These are phyloP conservation scores for Trichoderma guizhouense DNA, from an alignment of 2,329 filamentous ascomycete genomes.

Conservation along the genomic window DNA sequence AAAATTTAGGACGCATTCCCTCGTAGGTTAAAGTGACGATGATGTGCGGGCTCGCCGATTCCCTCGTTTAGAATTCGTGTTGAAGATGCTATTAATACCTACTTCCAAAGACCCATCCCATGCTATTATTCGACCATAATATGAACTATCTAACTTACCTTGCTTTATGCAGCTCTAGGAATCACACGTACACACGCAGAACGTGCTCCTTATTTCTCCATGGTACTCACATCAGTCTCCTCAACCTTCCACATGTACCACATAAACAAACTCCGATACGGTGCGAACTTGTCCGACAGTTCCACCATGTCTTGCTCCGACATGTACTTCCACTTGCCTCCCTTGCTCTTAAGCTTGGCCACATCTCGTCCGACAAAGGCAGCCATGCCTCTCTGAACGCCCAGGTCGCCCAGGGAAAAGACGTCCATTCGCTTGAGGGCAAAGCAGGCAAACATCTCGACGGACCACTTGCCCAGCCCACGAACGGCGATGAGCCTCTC, in stretches of 20 bases:
- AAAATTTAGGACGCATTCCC: background rate
- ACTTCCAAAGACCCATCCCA: background rate
- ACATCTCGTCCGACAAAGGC: constrained; percentile 81
- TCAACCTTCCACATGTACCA: constrained; percentile 96
- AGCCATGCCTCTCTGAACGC: constrained; percentile 93
- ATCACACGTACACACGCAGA: background rate
- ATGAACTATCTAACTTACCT: background rate
- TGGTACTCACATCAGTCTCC: constrained; percentile 67
- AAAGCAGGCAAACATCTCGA: constrained; percentile 98
- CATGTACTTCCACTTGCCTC: constrained; percentile 98
- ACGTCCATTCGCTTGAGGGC: constrained; percentile 93
- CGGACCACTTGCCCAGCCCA: constrained; percentile 84
- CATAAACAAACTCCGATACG: constrained; percentile 92
- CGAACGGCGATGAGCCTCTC: constrained; percentile 79
- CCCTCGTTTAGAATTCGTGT: background rate
- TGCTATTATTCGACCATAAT: background rate
- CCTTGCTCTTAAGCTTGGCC: constrained; percentile 72
- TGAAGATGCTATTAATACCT: background rate
- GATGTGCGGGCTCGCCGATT: background rate
- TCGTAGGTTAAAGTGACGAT: background rate
- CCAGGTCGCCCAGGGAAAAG: constrained; percentile 86
- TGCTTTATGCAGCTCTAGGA: background rate
- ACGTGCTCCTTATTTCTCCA: constrained; percentile 39
- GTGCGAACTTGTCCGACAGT: constrained; percentile 72
- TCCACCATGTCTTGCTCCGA: constrained; percentile 87